These are phyloP conservation scores for Ailanthus altissimus DNA, from an alignment of 345 rosid species.

Conservation along the genomic window DNA sequence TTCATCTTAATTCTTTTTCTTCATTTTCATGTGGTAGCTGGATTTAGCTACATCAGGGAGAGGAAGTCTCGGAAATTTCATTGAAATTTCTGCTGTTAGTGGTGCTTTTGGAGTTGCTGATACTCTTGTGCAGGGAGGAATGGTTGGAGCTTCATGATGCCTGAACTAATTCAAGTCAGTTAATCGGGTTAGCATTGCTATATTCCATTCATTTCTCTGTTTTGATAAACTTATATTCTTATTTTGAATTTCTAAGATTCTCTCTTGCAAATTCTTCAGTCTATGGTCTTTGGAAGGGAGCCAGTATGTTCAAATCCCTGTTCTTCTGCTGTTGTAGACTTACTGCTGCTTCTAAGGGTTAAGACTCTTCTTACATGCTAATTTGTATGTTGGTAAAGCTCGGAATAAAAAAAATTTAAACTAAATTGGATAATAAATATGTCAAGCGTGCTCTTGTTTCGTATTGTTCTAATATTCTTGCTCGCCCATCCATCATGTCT, in stretches of 20 bases:
- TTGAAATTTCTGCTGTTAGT: constrained; percentile 62
- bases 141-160: constrained; percentile 81
- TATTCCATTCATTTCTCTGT: not conserved
- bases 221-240: not conserved
- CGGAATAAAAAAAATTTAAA: no score
- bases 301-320: constrained; percentile 47
- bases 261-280: constrained; percentile 35
- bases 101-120: constrained; percentile 78
- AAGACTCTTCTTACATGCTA: no score
- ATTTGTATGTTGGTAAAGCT: no score
- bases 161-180: constrained; percentile 66
- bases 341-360: not conserved
- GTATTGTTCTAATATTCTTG: not conserved
- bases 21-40: constrained; percentile 41
- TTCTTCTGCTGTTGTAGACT: not conserved
- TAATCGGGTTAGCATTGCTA: not conserved
- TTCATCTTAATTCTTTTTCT: not conserved
- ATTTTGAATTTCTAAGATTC: not conserved
- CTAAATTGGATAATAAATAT: no score
- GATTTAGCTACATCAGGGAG: constrained; percentile 76
- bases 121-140: constrained; percentile 87
- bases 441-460: no score
- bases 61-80: constrained; percentile 71
- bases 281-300: constrained; percentile 85
- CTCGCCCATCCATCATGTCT: not conserved